These are phyloP conservation scores for Amanita pallidorosea DNA, from an alignment of 768 basidiomycete genomes.

Conservation along the genomic window DNA sequence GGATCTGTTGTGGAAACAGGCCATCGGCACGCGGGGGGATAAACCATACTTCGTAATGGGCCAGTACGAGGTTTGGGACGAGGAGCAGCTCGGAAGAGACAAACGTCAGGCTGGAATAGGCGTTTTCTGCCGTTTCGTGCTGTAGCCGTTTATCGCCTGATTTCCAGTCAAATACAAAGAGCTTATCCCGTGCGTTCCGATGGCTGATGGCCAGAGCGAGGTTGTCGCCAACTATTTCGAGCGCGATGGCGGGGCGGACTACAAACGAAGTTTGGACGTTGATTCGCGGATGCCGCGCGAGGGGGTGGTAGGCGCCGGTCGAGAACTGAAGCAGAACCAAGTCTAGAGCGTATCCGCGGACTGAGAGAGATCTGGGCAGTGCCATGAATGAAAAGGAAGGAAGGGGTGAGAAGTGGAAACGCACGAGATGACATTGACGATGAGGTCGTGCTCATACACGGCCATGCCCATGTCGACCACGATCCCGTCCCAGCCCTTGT, in stretches of 20 bases:
- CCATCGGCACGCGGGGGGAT: constrained; percentile 14
- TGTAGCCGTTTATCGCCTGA: constrained; percentile 21
- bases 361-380: background rate
- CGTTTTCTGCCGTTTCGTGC: constrained; percentile 12
- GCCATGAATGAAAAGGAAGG: no score
- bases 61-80: constrained; percentile 20
- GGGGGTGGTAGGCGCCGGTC: constrained; percentile 18
- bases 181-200: constrained; percentile 12
- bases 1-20: constrained; percentile 1
- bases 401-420: constrained; percentile 8
- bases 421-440: constrained; percentile 29
- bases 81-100: constrained; percentile 21
- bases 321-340: constrained; percentile 12
- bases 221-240: constrained; percentile 35
- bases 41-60: constrained; percentile 24
- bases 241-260: constrained; percentile 22
- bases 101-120: constrained; percentile 22
- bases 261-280: constrained; percentile 15
- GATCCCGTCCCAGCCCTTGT: background rate
- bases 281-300: constrained; percentile 18
- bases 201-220: constrained; percentile 25
- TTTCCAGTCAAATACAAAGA: constrained; percentile 36
- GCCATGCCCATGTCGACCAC: constrained; percentile 34
- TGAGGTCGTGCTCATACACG: constrained; percentile 32
- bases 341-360: constrained; percentile 6